Conservation (phyloP, 257 asterid species). For the Asclepias syriaca region DNA sequence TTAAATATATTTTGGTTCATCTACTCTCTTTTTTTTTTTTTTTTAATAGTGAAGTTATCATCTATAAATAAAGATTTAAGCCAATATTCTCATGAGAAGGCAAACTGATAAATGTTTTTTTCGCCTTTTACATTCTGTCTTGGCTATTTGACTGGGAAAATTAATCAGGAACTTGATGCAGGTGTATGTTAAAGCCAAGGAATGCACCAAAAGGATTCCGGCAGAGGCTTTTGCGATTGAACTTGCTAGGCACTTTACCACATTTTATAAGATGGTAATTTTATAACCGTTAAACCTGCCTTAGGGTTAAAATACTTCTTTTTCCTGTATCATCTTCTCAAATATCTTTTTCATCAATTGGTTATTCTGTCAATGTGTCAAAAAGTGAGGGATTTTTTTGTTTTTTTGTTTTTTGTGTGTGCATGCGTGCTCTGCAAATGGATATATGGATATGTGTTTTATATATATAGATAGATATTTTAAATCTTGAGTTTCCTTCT, state of each 20-base stretch:
- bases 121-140: background rate
- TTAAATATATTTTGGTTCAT: background rate
- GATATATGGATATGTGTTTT: background rate
- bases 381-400: background rate
- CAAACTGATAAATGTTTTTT: background rate
- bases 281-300: background rate
- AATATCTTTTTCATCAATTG: background rate
- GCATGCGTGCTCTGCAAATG: background rate
- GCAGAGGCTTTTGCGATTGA: slow-evolving; percentile 79
- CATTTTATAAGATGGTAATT: slow-evolving; percentile 66
- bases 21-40: background rate
- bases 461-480: background rate
- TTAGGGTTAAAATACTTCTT: background rate
- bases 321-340: background rate
- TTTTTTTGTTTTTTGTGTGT: background rate
- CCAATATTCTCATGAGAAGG: background rate
- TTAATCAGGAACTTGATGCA: slow-evolving; percentile 26
- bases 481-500: background rate
- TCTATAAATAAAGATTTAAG: background rate
- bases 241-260: slow-evolving; percentile 85
- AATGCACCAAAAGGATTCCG: slow-evolving; percentile 55
- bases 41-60: background rate
- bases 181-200: slow-evolving; percentile 97
- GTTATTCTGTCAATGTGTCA: background rate
- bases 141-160: background rate